Evolutionary conservation across 2,329 filamentous ascomycete species (phyloP), one percentile per base, ranked within the genome.

Genomic region (Knufia fluminis): DNA sequence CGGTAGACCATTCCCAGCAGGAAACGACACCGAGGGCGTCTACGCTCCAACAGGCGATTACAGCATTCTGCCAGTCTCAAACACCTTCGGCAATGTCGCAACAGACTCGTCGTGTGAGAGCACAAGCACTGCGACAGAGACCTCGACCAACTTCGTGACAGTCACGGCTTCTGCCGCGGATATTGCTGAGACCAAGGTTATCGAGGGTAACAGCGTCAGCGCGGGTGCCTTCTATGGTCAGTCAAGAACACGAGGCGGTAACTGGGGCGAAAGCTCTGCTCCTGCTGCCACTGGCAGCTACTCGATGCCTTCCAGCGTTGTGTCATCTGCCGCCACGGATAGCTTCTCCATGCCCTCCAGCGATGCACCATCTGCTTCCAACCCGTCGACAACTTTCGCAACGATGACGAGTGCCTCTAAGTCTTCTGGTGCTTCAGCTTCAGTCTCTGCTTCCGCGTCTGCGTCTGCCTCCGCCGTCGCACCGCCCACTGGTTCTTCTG

Each of bases 61-160:
- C 12, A 12, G 12, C 26, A 28, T 12, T 28, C 26, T 6, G 26
- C 26, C 26, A 6, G 26, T 33, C 3, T 14, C 26, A 19, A 35
- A 7, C 6, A 22, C 24, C 6, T 45, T 57, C 45, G 52, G 51
- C 10, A 52, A 50, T 17, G 41, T 45, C n/a, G 32, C 40, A 39
- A 50, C 45, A 22, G 47, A 48, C 36, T 49, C 51, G 33, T 50
- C 32, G 19, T 48, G 49, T 43, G 36, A 46, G 36, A 53, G 46
- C 35, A 45, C 60, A 4, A 58, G 54, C 41, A 58, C 59, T 7
- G 49, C 52, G 14, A 61, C 59, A 14, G 28, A 48, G n/a, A 59
- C 57, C 14, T 53, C 55, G 14, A 52, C 57, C 32, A 54, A 63
- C 28, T 56, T 54, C 8, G 49, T 63, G 41, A 63, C 61, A 12